These are phyloP conservation scores for Rhizophora apiculata DNA, from an alignment of 345 rosid species.

Conservation along the genomic window DNA sequence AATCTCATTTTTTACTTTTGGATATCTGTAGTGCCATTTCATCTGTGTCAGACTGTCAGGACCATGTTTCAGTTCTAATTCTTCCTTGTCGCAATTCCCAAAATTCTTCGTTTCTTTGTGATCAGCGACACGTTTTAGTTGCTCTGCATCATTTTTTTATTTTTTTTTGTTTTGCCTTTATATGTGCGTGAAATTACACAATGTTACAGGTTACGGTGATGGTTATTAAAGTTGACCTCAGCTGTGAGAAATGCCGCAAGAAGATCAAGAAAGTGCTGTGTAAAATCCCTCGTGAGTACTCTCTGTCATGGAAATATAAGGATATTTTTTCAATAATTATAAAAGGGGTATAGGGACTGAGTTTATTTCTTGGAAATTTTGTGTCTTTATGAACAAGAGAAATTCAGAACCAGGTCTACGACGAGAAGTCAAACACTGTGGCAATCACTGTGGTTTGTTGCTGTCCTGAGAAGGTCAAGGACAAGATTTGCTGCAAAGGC, in stretches of 20 bases:
- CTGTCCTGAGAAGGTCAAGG: constrained; percentile 63
- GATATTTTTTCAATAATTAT: neutral
- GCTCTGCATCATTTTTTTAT: too few relatives aligned
- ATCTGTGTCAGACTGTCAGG: too few relatives aligned
- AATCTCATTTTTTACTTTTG: neutral
- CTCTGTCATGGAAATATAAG: neutral
- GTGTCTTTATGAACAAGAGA: constrained; percentile 46
- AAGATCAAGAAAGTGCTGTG: constrained; percentile 71
- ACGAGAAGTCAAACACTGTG: constrained; percentile 63
- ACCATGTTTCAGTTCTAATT: too few relatives aligned
- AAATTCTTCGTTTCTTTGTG: too few relatives aligned
- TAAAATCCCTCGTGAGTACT: constrained; percentile 11
- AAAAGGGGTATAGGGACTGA: constrained; percentile 20
- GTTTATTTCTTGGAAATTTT: constrained; percentile 15
- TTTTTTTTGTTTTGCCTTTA: neutral
- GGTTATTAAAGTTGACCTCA: constrained; percentile 71
- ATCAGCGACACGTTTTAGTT: too few relatives aligned
- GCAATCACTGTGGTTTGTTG: constrained; percentile 71
- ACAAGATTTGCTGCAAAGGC: constrained; percentile 52
- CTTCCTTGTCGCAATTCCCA: too few relatives aligned
- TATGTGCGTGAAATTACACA: neutral
- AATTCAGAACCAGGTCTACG: constrained; percentile 45
- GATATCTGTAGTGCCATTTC: too few relatives aligned
- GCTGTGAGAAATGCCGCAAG: constrained; percentile 57
- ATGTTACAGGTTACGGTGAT: constrained; percentile 51